Percentiles rank a stretch among this genome's conserved stretches.
Conservation (phyloP, 2,329 filamentous ascomycete species). For the Ceratocystis diversiconidia region DNA sequence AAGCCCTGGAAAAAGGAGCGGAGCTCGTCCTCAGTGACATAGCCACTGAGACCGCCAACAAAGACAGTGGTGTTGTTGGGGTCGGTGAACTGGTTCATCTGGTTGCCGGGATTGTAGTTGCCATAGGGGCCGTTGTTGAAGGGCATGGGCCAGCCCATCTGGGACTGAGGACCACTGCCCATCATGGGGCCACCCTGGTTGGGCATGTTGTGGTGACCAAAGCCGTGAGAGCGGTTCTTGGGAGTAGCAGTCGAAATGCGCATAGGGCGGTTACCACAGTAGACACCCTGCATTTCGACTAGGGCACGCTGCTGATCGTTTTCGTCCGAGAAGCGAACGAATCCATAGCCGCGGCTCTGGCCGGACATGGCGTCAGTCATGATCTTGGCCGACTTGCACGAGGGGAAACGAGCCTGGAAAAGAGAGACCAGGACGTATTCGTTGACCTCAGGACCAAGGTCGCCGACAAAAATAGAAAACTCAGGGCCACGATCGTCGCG, state of each 20-base stretch:
- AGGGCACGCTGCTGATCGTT: slow-evolving; percentile 90
- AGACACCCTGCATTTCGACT: slow-evolving; percentile 97
- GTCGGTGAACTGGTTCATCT: slow-evolving; percentile 99
- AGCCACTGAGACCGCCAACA: slow-evolving; percentile 89
- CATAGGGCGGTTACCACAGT: slow-evolving; percentile 97
- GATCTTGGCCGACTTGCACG: slow-evolving; percentile 98
- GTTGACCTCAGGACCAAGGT: slow-evolving; percentile 94
- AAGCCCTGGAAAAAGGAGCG: slow-evolving; percentile 99
- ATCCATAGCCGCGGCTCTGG: slow-evolving; percentile 94
- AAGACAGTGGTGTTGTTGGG: slow-evolving; percentile 99
- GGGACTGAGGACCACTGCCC: slow-evolving; percentile 31
- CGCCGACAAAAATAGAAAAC: slow-evolving; percentile 94
- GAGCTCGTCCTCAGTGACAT: slow-evolving; percentile 98
- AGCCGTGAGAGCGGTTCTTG: slow-evolving; percentile 56
- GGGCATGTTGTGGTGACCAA: slow-evolving; percentile 29
- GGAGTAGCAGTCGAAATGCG: slow-evolving; percentile 94
- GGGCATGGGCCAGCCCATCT: slow-evolving; percentile 30
- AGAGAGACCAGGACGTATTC: slow-evolving; percentile 95
- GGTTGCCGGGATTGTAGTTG: slow-evolving; percentile 35
- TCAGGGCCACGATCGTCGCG: slow-evolving; percentile 93
- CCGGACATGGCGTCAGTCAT: slow-evolving; percentile 98
- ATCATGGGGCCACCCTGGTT: slow-evolving; percentile 32
- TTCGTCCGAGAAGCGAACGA: slow-evolving; percentile 93
- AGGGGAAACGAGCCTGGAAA: slow-evolving; percentile 90
- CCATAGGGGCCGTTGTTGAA: slow-evolving; percentile 23